Evolutionary conservation across 1,284 basidiomycete genomes (phyloP).

Genomic region (Grifola frondosa): DNA sequence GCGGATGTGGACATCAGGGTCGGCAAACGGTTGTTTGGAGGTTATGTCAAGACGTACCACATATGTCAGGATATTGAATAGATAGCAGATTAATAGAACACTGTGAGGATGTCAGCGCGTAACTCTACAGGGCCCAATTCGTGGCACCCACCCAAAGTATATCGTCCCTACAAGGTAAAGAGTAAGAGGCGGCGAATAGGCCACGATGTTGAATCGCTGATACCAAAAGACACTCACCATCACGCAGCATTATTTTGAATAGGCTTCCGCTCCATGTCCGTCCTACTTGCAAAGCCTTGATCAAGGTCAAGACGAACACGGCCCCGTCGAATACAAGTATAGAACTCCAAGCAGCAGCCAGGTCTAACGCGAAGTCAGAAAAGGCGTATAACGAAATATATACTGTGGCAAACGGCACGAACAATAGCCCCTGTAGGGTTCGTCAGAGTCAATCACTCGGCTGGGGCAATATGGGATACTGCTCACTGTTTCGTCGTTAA

Average conservation of each 20-base stretch:
- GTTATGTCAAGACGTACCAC: slow-evolving; percentile 1
- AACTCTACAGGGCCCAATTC: background rate
- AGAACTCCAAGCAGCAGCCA: slow-evolving; percentile 5
- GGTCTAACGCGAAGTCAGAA: too few species aligned
- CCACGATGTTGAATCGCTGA: background rate
- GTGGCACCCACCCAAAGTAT: slow-evolving; percentile 5
- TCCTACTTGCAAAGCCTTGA: background rate
- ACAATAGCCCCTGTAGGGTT: too few species aligned
- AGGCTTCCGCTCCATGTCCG: slow-evolving; percentile 5
- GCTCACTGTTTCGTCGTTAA: slow-evolving; percentile 6
- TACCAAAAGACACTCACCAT: slow-evolving; percentile 1
- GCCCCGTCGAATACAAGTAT: slow-evolving; percentile 4
- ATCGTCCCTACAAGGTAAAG: too few species aligned
- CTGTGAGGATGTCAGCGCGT: background rate
- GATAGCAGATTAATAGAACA: slow-evolving; percentile 6
- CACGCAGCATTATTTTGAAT: slow-evolving; percentile 5
- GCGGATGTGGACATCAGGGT: too few species aligned
- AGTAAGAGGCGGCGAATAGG: background rate
- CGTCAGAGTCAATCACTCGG: too few species aligned
- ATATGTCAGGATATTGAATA: slow-evolving; percentile 7
- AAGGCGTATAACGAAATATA: too few species aligned
- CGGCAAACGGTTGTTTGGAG: background rate
- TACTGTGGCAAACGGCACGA: too few species aligned
- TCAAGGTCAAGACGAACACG: slow-evolving; percentile 8
- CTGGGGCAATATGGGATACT: too few species aligned